phyloP scores from a whole-genome alignment of 2,329 filamentous ascomycete species.

The Aspergillus brasiliensis region DNA sequence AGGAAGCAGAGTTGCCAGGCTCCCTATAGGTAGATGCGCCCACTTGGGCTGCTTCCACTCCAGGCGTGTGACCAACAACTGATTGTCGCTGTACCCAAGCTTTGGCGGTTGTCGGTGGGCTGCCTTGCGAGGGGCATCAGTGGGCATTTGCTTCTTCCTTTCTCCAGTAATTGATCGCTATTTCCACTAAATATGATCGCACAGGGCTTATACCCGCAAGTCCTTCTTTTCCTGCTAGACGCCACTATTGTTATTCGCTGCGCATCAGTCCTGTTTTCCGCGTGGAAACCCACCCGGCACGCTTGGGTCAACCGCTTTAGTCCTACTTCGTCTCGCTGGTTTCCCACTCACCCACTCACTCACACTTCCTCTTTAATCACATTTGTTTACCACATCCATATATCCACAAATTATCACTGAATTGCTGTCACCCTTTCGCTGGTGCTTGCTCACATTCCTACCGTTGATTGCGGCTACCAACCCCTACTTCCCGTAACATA shows the following conservation, averaged over 20 bases:
- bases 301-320: background rate
- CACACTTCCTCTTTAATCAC: background rate
- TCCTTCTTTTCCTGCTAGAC: background rate
- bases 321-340: background rate
- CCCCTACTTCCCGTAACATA: background rate
- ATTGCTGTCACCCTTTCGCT: background rate
- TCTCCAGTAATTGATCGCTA: background rate
- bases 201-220: background rate
- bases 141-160: background rate
- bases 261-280: background rate
- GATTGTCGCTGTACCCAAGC: background rate
- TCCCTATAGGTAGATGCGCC: background rate
- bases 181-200: background rate
- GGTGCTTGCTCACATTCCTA: background rate
- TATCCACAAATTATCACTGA: background rate
- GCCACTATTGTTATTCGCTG: background rate
- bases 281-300: background rate
- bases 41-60: background rate
- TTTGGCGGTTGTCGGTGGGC: background rate
- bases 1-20: background rate
- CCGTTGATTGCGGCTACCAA: background rate
- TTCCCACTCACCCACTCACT: background rate
- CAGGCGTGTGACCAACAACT: background rate
- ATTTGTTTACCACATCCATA: background rate
- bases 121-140: background rate